Conservation (phyloP, 2,329 filamentous ascomycete species). For the Tolypocladium paradoxum region DNA sequence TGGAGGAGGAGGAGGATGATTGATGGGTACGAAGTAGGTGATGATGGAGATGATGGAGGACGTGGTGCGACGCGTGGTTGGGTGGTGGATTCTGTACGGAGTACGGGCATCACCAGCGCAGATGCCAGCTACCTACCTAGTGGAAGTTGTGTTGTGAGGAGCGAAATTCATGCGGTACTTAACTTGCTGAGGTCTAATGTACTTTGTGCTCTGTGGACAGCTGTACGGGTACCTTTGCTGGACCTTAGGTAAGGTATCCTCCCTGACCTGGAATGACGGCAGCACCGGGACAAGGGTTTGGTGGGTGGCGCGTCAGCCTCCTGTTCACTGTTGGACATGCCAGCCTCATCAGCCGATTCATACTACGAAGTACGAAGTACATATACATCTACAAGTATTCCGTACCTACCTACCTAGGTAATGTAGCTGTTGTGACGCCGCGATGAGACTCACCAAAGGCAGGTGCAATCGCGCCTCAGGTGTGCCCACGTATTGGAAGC, state of each 20-base stretch:
- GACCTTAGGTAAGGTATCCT: too few species aligned
- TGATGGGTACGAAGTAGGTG: too few species aligned
- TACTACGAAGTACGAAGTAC: neutral
- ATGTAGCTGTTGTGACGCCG: too few species aligned
- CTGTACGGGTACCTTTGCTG: neutral
- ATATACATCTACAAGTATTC: too few species aligned
- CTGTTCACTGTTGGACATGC: neutral
- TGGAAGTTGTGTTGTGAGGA: too few species aligned
- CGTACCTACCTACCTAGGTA: too few species aligned
- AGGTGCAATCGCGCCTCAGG: too few species aligned
- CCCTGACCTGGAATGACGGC: too few species aligned
- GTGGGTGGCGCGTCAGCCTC: neutral
- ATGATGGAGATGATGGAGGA: neutral
- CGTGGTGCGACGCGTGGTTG: neutral
- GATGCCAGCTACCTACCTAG: too few species aligned
- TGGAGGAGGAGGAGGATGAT: neutral
- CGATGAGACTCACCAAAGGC: neutral
- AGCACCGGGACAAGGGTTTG: neutral
- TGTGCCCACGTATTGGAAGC: neutral
- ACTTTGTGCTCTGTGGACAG: too few species aligned
- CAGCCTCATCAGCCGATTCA: too few species aligned
- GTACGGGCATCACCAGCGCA: neutral
- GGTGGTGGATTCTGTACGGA: neutral
- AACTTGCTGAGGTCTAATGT: neutral
- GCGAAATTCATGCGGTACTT: neutral